phyloP scores from a whole-genome alignment of 805 yeast genomes.

The Starmerella sirachaensis region DNA sequence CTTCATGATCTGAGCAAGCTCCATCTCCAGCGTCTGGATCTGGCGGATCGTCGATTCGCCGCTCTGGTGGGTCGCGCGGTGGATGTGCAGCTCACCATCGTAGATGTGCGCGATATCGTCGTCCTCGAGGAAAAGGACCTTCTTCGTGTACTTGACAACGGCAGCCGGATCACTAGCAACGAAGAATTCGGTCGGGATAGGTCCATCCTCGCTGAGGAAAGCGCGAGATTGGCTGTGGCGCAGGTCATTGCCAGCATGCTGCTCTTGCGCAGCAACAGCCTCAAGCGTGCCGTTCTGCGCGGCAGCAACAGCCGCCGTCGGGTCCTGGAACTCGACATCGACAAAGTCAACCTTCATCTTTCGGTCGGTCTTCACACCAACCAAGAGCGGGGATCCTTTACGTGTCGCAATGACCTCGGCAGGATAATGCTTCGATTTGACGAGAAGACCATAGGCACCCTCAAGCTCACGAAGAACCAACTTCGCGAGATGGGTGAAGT shows the following conservation, averaged over 20 bases:
- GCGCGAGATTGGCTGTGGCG: constrained; percentile 94
- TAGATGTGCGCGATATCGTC: constrained; percentile 97
- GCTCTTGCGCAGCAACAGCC: constrained; percentile 45
- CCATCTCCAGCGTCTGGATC: constrained; percentile 93
- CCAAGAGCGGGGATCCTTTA: constrained; percentile 93
- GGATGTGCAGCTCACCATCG: constrained; percentile 97
- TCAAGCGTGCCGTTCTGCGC: constrained; percentile 23
- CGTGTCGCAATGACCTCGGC: constrained; percentile 94
- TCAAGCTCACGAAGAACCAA: constrained; percentile 85
- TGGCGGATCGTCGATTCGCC: constrained; percentile 84
- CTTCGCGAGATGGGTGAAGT: constrained; percentile 85
- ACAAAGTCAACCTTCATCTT: constrained; percentile 95
- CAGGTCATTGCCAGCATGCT: constrained; percentile 32
- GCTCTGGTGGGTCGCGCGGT: constrained; percentile 79
- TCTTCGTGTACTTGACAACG: constrained; percentile 91
- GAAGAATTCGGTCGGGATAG: constrained; percentile 91
- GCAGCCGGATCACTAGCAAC: constrained; percentile 96
- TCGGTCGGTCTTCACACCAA: constrained; percentile 89
- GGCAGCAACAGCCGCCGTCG: constrained; percentile 18
- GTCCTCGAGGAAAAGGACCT: constrained; percentile 90
- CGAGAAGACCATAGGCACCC: constrained; percentile 94
- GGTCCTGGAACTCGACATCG: constrained; percentile 91
- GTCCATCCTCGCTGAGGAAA: constrained; percentile 88
- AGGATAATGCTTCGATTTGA: constrained; percentile 84
- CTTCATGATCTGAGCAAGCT: constrained; percentile 94